These are phyloP conservation scores for Tricholomella constricta DNA, from an alignment of 768 basidiomycete species.

Conservation along the genomic window DNA sequence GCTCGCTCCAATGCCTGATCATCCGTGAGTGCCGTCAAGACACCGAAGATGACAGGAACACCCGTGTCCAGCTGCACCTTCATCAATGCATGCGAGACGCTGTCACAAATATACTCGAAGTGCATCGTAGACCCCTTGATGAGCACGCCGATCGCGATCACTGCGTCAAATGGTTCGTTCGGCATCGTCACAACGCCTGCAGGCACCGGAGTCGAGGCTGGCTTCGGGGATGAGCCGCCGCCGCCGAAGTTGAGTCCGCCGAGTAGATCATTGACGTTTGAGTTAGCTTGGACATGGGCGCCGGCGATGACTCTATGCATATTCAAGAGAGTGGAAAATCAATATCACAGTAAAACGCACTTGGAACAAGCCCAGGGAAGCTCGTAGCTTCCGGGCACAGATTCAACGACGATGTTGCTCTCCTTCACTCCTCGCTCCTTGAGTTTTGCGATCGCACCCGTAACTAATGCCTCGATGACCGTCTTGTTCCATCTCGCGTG, in stretches of 20 bases:
- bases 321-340: constrained; percentile 8
- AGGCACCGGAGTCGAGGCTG: constrained; percentile 51
- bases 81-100: constrained; percentile 94
- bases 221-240: constrained; percentile 44
- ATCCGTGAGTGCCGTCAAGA: constrained; percentile 88
- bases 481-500: constrained; percentile 95
- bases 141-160: constrained; percentile 96
- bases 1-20: constrained; percentile 94
- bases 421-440: constrained; percentile 86
- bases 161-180: constrained; percentile 84
- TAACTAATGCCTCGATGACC: constrained; percentile 84
- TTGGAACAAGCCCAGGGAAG: constrained; percentile 84
- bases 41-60: constrained; percentile 94
- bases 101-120: constrained; percentile 98
- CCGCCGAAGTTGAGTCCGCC: constrained; percentile 56
- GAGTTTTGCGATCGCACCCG: constrained; percentile 78
- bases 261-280: constrained; percentile 80
- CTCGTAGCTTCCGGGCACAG: constrained; percentile 95
- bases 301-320: constrained; percentile 79
- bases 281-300: constrained; percentile 77
- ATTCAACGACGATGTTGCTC: constrained; percentile 86
- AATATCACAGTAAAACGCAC: constrained; percentile 46
- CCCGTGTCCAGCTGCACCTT: constrained; percentile 91
- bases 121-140: constrained; percentile 99
- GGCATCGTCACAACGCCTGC: constrained; percentile 35